A percentile compares a stretch with the other conserved stretches of the same genome.
Conservation (phyloP, 495 filamentous ascomycete genomes). For the Trichoderma gamsii region DNA sequence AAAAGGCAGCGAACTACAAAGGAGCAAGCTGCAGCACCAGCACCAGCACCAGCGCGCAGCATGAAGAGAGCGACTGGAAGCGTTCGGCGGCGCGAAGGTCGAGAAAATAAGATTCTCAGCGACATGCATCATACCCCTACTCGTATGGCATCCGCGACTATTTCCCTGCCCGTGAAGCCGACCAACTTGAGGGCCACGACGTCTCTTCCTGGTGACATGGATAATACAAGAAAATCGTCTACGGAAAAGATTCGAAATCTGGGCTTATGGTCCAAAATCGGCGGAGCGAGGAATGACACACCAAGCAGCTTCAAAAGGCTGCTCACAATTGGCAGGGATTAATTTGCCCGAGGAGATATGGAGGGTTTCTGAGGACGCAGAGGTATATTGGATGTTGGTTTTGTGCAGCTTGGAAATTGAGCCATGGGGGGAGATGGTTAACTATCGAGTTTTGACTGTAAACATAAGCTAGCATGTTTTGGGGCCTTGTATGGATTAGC, state of each 20-base stretch:
- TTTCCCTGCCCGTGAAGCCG: background rate
- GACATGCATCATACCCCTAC: background rate
- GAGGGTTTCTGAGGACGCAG: background rate
- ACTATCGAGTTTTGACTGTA: background rate
- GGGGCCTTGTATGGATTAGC: background rate
- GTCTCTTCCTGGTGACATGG: background rate
- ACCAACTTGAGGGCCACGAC: background rate
- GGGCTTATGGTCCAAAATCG: background rate
- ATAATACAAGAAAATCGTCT: background rate
- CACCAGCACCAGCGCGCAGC: background rate
- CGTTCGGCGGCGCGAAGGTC: background rate
- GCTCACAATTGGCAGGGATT: background rate
- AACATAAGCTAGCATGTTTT: background rate
- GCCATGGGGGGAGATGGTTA: background rate
- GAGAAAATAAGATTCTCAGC: background rate
- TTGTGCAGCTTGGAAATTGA: background rate
- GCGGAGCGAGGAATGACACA: background rate
- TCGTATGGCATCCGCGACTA: background rate
- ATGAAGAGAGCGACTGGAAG: background rate
- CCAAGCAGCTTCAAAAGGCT: background rate
- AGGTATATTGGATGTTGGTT: background rate
- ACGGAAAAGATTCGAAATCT: background rate
- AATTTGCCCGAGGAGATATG: background rate
- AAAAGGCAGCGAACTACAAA: background rate
- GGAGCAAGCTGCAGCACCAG: background rate